phyloP scores from a whole-genome alignment of 306 rosid genomes.

The Pueraria montana region DNA sequence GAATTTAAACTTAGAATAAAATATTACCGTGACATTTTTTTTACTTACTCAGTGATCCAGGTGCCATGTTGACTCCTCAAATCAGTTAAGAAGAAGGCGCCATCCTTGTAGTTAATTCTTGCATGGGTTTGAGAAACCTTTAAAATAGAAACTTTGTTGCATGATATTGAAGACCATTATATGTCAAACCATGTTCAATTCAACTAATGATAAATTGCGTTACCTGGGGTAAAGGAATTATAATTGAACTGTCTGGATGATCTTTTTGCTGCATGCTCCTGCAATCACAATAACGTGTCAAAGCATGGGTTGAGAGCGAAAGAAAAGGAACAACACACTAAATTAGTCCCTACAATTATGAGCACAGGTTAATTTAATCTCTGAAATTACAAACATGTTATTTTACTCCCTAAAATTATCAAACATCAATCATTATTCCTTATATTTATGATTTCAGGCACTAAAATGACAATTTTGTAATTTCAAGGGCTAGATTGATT shows the following conservation, averaged over 20 bases:
- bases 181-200: neutral
- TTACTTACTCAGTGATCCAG: slow-evolving; percentile 87
- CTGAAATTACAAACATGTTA: neutral
- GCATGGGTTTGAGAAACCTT: slow-evolving; percentile 89
- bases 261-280: slow-evolving; percentile 61
- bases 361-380: neutral
- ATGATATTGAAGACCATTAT: slow-evolving; percentile 25
- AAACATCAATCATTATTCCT: neutral
- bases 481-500: neutral
- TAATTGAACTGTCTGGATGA: slow-evolving; percentile 57
- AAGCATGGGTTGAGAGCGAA: slow-evolving; percentile 9
- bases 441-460: neutral
- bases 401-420: neutral
- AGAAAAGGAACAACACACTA: neutral
- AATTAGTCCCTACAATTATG: neutral
- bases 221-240: slow-evolving; percentile 76
- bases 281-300: slow-evolving; percentile 45
- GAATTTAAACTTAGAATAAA: neutral
- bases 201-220: slow-evolving; percentile 26
- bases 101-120: slow-evolving; percentile 72
- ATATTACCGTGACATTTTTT: neutral
- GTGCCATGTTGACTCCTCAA: slow-evolving; percentile 78
- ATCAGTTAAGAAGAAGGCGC: slow-evolving; percentile 87
- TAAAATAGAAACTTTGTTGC: slow-evolving; percentile 22
- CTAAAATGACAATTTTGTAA: neutral